A percentile compares a stretch with the other conserved stretches of the same genome.
phyloP scores from a whole-genome alignment of 306 rosid genomes.

The Glycine latifolia region DNA sequence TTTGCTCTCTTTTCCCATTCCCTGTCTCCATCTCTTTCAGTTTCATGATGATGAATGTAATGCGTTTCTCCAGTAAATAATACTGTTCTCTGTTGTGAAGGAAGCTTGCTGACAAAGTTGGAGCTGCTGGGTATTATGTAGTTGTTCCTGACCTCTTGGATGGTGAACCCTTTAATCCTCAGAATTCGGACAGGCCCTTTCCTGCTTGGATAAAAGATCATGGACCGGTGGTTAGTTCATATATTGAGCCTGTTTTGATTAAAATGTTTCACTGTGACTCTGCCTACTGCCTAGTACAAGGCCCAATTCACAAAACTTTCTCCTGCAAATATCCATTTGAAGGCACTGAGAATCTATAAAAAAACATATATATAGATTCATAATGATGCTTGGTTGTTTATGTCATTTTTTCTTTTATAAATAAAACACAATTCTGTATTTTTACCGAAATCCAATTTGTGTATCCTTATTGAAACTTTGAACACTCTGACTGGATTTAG shows the following conservation, averaged over 20 bases:
- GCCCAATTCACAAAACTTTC: neutral
- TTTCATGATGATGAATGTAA: conserved; percentile 14
- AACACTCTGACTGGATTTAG: conserved; percentile 14
- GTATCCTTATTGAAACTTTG: neutral
- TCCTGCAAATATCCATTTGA: neutral
- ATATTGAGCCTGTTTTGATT: neutral
- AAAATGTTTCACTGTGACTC: neutral
- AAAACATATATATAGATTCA: neutral
- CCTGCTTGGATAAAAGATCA: conserved; percentile 68
- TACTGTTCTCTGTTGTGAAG: conserved; percentile 50
- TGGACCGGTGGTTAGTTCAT: conserved; percentile 59
- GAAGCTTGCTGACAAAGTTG: conserved; percentile 84
- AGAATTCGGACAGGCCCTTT: conserved; percentile 48
- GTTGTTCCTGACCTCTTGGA: conserved; percentile 75
- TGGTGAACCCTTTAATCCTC: conserved; percentile 67
- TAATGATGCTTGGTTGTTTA: neutral
- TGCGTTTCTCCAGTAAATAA: conserved; percentile 23
- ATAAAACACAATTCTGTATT: neutral
- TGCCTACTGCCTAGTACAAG: too few relatives aligned
- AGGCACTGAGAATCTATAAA: neutral
- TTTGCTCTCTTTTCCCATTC: neutral
- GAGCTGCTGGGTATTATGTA: conserved; percentile 78
- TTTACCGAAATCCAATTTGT: conserved; percentile 29
- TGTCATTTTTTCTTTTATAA: neutral
- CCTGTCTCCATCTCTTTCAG: neutral